Conservation (phyloP, 2,329 filamentous ascomycete species). For the Penicillium sp. region DNA sequence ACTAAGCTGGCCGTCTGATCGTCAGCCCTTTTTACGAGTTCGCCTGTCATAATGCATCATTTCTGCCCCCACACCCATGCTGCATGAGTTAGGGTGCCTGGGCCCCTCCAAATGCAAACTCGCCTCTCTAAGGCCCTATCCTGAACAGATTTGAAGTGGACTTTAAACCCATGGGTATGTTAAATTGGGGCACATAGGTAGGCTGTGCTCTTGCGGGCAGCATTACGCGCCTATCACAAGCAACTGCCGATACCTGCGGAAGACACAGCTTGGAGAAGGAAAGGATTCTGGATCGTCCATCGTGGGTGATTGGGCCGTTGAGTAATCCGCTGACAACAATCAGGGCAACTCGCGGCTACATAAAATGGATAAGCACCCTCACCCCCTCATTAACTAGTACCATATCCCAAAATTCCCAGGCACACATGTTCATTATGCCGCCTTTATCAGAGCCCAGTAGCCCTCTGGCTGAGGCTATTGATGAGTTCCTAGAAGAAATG, state of each 20-base stretch:
- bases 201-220: not conserved
- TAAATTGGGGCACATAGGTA: not conserved
- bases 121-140: not conserved
- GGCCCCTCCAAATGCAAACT: not conserved
- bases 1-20: not conserved
- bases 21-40: not conserved
- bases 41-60: not conserved
- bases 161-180: not conserved
- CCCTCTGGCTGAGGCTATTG: not conserved
- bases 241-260: not conserved
- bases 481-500: not conserved
- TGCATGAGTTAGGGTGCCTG: not conserved
- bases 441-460: not conserved
- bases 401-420: not conserved
- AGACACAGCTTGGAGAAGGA: not conserved
- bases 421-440: not conserved
- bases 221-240: not conserved
- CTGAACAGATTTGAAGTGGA: not conserved
- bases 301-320: not conserved
- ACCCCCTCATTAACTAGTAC: not conserved
- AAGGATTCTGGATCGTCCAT: not conserved
- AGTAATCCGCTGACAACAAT: not conserved
- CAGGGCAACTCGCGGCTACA: not conserved
- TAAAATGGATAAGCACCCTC: not conserved
- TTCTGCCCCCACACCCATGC: not conserved